Conservation (phyloP, 441 rosid genomes). For the Oxalis stricta region DNA sequence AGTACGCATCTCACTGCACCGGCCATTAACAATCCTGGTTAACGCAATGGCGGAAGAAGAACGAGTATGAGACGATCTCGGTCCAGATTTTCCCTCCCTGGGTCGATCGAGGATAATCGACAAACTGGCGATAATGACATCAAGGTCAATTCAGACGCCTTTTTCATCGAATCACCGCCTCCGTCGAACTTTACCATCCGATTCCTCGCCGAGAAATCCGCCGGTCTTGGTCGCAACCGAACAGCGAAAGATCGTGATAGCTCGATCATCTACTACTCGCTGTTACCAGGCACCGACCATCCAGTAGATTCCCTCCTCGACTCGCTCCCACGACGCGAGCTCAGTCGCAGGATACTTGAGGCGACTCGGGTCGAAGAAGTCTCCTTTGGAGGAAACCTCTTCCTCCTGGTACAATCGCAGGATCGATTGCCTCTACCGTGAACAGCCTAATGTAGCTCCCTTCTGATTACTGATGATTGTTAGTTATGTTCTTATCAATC, state of each 20-base stretch:
- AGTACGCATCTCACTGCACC: too few relatives aligned
- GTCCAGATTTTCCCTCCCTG: constrained; percentile 48
- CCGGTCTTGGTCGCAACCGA: constrained; percentile 32
- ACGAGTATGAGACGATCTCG: constrained; percentile 7
- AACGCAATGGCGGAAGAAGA: constrained; percentile 74
- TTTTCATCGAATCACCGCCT: constrained; percentile 37
- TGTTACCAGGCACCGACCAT: constrained; percentile 71
- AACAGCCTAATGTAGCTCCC: constrained; percentile 26
- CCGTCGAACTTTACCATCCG: constrained; percentile 56
- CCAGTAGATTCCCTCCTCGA: constrained; percentile 77
- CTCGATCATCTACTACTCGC: constrained; percentile 53
- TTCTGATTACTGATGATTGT: constrained; percentile 19
- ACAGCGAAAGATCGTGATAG: constrained; percentile 62
- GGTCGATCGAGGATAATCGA: constrained; percentile 65
- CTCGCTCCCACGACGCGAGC: constrained; percentile 55
- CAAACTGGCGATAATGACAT: constrained; percentile 75
- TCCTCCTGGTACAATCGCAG: constrained; percentile 47
- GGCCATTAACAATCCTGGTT: too few relatives aligned
- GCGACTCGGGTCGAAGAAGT: constrained; percentile 10
- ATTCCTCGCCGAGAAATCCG: constrained; percentile 57
- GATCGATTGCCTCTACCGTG: constrained; percentile 43
- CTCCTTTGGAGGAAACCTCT: constrained; percentile 19
- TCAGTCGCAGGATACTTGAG: constrained; percentile 19
- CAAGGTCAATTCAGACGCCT: constrained; percentile 62
- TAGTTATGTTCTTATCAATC: constrained; percentile 7